phyloP scores from a whole-genome alignment of 2,329 filamentous ascomycete species.

The Xylariaceae sp. region DNA sequence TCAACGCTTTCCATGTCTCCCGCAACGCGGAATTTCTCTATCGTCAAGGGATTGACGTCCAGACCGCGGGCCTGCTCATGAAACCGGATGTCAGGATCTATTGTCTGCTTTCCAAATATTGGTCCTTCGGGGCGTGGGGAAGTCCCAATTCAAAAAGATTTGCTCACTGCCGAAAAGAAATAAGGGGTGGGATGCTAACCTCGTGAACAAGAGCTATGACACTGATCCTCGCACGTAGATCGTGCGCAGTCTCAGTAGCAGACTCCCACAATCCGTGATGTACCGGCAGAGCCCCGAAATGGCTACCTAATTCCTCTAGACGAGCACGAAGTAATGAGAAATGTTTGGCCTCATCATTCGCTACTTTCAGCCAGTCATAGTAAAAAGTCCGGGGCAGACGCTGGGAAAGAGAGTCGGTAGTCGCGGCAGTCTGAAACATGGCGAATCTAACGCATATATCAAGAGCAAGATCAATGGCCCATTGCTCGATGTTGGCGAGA shows the following conservation, averaged over 20 bases:
- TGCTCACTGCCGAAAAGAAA: background rate
- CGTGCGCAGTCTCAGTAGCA: slow-evolving; percentile 40
- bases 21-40: slow-evolving; percentile 43
- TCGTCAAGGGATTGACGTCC: slow-evolving; percentile 45
- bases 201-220: slow-evolving; percentile 47
- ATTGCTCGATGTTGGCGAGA: slow-evolving; percentile 46
- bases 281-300: slow-evolving; percentile 43
- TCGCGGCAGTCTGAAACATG: slow-evolving; percentile 37
- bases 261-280: slow-evolving; percentile 45
- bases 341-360: slow-evolving; percentile 45
- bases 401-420: slow-evolving; percentile 23
- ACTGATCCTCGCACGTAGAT: slow-evolving; percentile 43
- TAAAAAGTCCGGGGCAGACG: slow-evolving; percentile 42
- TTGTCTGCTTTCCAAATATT: background rate
- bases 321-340: slow-evolving; percentile 43
- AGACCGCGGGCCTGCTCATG: slow-evolving; percentile 37
- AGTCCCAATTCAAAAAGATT: background rate
- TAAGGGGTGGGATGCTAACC: background rate
- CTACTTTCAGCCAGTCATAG: slow-evolving; percentile 46
- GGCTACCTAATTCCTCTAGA: slow-evolving; percentile 42
- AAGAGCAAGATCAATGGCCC: slow-evolving; percentile 46
- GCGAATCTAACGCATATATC: slow-evolving; percentile 46
- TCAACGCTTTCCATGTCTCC: slow-evolving; percentile 41
- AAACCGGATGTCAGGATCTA: background rate
- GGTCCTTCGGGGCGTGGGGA: no score